Evolutionary conservation across 2,329 filamentous ascomycete species (phyloP), one percentile per base, ranked within the genome.

Genomic region (Aspergillus japonicus): DNA sequence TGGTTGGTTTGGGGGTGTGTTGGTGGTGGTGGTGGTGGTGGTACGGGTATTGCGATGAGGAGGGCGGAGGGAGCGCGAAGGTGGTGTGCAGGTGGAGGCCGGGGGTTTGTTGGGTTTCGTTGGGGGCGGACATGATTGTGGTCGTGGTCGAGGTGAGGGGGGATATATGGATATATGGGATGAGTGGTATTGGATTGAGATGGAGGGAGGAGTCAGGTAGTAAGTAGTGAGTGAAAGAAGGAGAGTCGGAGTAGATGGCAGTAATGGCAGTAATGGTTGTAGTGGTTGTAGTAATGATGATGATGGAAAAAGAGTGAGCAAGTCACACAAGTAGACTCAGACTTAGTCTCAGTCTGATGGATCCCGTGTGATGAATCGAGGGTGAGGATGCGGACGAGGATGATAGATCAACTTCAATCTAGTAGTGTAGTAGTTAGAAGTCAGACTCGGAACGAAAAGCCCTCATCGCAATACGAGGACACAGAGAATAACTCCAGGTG

Each of bases 51-150:
- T 16, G 39, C 16, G 16, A 7, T 19, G 54, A 39, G 48, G 63
- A 56, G 62, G 64, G 61, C 57, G 60, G 64, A 12, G 33, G 33
- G 12, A 35, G 33, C 5, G 33, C 33, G 63, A 75, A 73, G 8
- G 72, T 67, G 47, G 73, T 73, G 60, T 68, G 68, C 29, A 76
- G 64, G 42, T 70, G 68, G 51, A 73, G 69, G 54, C 68, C 67
- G 52, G 71, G 69, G 4, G 64, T 58, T 12, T 66, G 54, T 29
- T 62, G 47, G 14, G 14, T 4, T 50, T 68, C 60, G 54, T 67
- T 66, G 14, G 56, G 57, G 51, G 42, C 59, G 64, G 69, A 71
- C 71, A 57, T 50, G 66, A n/a, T 12, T 60, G 26, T 33, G 11
- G 35, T 44, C 3, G 16, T 35, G 33, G 26, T 29, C 26, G 26